Percentiles rank a stretch among this genome's conserved stretches.
These are phyloP conservation scores for Hevea brasiliensis DNA, from an alignment of 345 rosid genomes.

Conservation along the genomic window DNA sequence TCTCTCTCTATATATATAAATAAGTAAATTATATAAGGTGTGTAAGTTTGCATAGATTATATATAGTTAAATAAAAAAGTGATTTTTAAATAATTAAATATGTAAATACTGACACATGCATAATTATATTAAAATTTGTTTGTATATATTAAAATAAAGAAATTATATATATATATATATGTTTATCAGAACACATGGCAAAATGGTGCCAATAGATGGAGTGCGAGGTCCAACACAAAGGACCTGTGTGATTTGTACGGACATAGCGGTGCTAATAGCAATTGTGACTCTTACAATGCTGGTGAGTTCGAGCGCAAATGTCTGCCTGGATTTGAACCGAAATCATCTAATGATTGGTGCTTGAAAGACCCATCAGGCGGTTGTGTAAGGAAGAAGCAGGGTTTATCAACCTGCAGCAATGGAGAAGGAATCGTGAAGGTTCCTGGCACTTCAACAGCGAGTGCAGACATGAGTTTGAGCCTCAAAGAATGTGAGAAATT, in stretches of 20 bases:
- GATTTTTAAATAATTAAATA: too few relatives aligned
- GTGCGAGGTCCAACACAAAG: background rate
- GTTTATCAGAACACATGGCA: background rate
- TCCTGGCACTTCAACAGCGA: background rate
- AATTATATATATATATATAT: too few relatives aligned
- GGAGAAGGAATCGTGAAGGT: conserved; percentile 14
- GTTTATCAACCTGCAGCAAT: background rate
- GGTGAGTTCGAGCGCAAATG: conserved; percentile 1
- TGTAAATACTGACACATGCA: too few relatives aligned
- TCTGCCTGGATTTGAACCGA: conserved; percentile 14
- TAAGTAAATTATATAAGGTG: too few relatives aligned
- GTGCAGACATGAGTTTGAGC: background rate
- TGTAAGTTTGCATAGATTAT: too few relatives aligned
- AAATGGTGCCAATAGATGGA: background rate
- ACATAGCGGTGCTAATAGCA: background rate
- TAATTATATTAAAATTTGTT: too few relatives aligned
- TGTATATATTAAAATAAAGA: too few relatives aligned
- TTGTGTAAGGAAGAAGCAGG: conserved; percentile 6
- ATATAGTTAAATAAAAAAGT: too few relatives aligned
- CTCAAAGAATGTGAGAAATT: background rate
- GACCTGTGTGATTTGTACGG: conserved; percentile 11
- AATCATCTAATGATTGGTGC: background rate
- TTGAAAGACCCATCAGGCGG: conserved; percentile 4
- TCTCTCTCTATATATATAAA: too few relatives aligned
- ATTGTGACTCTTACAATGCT: background rate